Conservation (phyloP, 768 basidiomycete species). For the Mycena alexandri region DNA sequence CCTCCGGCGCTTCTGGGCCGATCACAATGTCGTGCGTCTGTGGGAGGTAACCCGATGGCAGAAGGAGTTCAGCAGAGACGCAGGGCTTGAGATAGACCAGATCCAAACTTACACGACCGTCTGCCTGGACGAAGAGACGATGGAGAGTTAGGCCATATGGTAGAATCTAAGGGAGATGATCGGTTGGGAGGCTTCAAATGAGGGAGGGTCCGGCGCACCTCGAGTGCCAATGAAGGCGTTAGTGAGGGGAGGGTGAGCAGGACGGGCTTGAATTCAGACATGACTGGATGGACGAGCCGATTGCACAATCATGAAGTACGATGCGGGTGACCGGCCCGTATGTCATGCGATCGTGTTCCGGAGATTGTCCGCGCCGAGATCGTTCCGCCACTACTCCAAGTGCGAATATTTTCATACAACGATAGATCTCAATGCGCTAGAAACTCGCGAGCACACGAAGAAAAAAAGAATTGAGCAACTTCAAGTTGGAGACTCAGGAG, state of each 20-base stretch:
- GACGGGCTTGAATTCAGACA: slow-evolving; percentile 39
- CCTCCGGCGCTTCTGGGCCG: slow-evolving; percentile 74
- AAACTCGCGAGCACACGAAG: too few relatives aligned
- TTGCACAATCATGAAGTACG: too few relatives aligned
- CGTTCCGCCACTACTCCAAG: too few relatives aligned
- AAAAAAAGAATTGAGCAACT: too few relatives aligned
- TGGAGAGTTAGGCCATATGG: slow-evolving; percentile 79
- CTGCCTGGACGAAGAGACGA: slow-evolving; percentile 72
- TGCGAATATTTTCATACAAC: too few relatives aligned
- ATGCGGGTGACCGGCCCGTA: slow-evolving; percentile 19
- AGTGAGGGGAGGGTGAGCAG: slow-evolving; percentile 50
- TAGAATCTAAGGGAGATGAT: slow-evolving; percentile 60
- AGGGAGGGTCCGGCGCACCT: slow-evolving; percentile 54
- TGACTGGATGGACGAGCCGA: too few relatives aligned
- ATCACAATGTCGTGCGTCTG: slow-evolving; percentile 84
- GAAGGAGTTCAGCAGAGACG: slow-evolving; percentile 4
- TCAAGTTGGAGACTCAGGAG: too few relatives aligned
- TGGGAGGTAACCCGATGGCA: neutral
- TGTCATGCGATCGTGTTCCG: slow-evolving; percentile 10
- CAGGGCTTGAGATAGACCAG: neutral
- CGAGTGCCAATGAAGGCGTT: slow-evolving; percentile 72
- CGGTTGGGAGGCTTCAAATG: slow-evolving; percentile 19
- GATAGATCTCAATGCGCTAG: too few relatives aligned
- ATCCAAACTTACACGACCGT: slow-evolving; percentile 64
- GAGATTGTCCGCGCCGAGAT: slow-evolving; percentile 6